Evolutionary conservation across 495 filamentous ascomycete genomes (phyloP).

Genomic region (Aspergillus haitiensis): DNA sequence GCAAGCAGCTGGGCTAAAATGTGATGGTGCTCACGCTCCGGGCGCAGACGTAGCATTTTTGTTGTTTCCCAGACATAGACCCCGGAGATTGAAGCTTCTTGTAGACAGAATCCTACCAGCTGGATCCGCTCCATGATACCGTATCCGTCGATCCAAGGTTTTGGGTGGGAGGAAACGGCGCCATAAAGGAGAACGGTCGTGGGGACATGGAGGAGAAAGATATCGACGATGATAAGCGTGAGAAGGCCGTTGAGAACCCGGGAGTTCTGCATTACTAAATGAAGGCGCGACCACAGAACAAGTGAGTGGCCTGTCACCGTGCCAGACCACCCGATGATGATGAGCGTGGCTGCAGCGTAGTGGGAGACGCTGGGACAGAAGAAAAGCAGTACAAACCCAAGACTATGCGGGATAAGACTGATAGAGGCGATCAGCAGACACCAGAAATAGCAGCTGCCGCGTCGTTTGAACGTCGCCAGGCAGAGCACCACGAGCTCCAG

Average conservation of each 20-base stretch:
- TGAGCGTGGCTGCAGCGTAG: conserved; percentile 39
- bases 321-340: conserved; percentile 44
- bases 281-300: conserved; percentile 51
- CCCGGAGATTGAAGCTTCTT: conserved; percentile 57
- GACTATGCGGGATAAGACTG: conserved; percentile 40
- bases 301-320: conserved; percentile 53
- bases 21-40: conserved; percentile 27
- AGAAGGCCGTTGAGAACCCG: conserved; percentile 38
- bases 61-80: conserved; percentile 56
- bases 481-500: conserved; percentile 48
- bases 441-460: conserved; percentile 53
- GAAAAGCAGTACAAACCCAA: conserved; percentile 50
- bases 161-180: conserved; percentile 27
- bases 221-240: conserved; percentile 46
- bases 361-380: conserved; percentile 34
- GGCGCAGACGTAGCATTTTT: conserved; percentile 42
- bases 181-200: conserved; percentile 47
- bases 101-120: conserved; percentile 53
- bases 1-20: conserved; percentile 49
- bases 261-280: conserved; percentile 45
- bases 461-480: conserved; percentile 49
- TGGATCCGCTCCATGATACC: conserved; percentile 54
- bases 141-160: conserved; percentile 41
- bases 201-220: conserved; percentile 44
- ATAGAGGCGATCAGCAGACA: conserved; percentile 45